These are phyloP conservation scores for Bolboschoenus planiculmis DNA, from an alignment of 176 grass and related monocot genomes.

Conservation along the genomic window DNA sequence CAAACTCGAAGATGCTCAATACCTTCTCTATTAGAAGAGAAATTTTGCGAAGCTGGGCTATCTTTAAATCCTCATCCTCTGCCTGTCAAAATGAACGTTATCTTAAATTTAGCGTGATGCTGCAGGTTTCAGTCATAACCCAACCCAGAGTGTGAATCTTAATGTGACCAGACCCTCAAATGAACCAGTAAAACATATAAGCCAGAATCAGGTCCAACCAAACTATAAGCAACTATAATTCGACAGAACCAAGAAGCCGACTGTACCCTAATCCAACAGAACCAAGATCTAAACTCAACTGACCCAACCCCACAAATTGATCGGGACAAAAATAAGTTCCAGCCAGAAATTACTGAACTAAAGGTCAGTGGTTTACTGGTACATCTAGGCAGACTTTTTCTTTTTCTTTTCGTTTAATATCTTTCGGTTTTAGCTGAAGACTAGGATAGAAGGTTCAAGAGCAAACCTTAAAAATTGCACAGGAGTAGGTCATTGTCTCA, in stretches of 20 bases:
- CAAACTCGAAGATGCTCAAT: background rate
- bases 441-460: background rate
- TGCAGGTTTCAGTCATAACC: background rate
- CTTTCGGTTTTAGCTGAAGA: background rate
- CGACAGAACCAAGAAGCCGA: background rate
- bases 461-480: constrained; percentile 62
- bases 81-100: constrained; percentile 33
- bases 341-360: background rate
- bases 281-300: background rate
- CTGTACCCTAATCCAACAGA: background rate
- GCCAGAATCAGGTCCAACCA: background rate
- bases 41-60: constrained; percentile 66
- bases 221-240: background rate
- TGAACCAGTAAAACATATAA: background rate
- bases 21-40: constrained; percentile 79
- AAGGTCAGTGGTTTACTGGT: background rate
- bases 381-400: background rate
- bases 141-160: background rate
- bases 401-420: background rate
- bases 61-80: constrained; percentile 65
- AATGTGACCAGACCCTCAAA: background rate
- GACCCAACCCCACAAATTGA: background rate
- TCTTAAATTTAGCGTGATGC: background rate
- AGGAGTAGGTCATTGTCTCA: constrained; percentile 84
- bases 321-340: background rate